A percentile compares a stretch with the other conserved stretches of the same genome.
Evolutionary conservation across 345 rosid genomes (phyloP).

Genomic region (Sisymbrium altissimum): DNA sequence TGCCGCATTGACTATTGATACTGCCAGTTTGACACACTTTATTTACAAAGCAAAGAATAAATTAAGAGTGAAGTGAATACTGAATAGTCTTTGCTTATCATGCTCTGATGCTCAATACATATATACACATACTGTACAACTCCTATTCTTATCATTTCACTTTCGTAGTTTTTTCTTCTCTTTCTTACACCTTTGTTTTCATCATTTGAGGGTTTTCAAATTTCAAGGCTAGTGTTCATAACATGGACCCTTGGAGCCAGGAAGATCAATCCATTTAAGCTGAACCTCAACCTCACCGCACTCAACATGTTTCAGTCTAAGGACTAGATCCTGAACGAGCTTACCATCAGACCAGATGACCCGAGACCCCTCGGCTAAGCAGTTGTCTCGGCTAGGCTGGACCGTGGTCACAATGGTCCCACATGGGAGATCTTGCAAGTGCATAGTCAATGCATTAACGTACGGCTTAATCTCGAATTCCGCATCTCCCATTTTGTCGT

Average conservation of each 20-base stretch:
- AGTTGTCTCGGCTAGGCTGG: constrained; percentile 56
- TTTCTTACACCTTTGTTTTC: too few species aligned
- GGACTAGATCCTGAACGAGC: constrained; percentile 58
- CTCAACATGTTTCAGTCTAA: constrained; percentile 71
- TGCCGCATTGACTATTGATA: too few species aligned
- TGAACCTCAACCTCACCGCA: constrained; percentile 80
- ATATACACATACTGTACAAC: background rate
- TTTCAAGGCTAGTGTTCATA: background rate
- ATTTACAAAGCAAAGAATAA: background rate
- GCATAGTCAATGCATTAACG: constrained; percentile 58
- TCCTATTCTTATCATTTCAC: background rate
- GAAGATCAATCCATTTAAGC: constrained; percentile 79
- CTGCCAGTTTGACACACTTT: too few species aligned
- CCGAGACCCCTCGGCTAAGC: constrained; percentile 59
- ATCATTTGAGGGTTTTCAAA: too few species aligned
- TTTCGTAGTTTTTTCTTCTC: background rate
- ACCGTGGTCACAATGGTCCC: constrained; percentile 56
- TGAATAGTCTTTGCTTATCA: background rate
- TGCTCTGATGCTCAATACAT: background rate
- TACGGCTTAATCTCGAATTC: constrained; percentile 57
- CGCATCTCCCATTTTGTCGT: constrained; percentile 92
- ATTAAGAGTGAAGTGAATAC: too few species aligned
- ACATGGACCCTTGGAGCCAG: constrained; percentile 52
- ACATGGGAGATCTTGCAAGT: constrained; percentile 41
- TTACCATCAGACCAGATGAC: constrained; percentile 43